Evolutionary conservation across 345 rosid species (phyloP), one percentile per base, ranked within the genome.

Genomic region (Moricandia moricandioides): DNA sequence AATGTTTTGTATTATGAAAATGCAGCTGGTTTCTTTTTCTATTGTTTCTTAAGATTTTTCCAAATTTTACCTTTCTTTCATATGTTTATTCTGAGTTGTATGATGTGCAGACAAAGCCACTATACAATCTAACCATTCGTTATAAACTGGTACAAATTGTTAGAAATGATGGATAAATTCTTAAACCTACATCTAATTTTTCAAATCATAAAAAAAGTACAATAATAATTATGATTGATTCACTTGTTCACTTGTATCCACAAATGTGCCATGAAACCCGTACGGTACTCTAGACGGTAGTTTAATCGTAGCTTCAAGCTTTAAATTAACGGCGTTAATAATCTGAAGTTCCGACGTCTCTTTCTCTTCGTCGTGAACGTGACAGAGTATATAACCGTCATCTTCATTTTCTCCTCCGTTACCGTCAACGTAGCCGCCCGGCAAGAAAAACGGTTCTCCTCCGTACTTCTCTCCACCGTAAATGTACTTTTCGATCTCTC

Each of bases 201-300:
- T 13, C 45, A 57, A 71, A 31, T 51, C 4, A 51, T 24, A 14
- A 4, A 37, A 47, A 10, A 6, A 5, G 7, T 43, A 65, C 14
- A 17, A 21, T 26, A 60, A 39, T 61, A 43, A 69, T 74, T 58
- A 87, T 24, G 82, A 84, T 71, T 91, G 98, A 73, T 81, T 82
- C 51, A 75, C 84, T 75, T 91, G 70, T 43, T 86, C 89, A 63
- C 82, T 81, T 2, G 92, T 78, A 27, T 85, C 83, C 12, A 94
- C 84, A 74, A 91, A 94, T 17, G 98, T 91, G 7, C 98, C 98
- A 70, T 94, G 99, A 64, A 94, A 94, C 4, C 99, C 98, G 24
- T 94, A 94, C 1, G 99, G 99, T 7, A 94, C 97, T 49, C 99
- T 82, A 0, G 97, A 88, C 4, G 97, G 97, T 67, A 94, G 79